Conservation (phyloP, 495 filamentous ascomycete genomes). For the Schizothecium vesticola region DNA sequence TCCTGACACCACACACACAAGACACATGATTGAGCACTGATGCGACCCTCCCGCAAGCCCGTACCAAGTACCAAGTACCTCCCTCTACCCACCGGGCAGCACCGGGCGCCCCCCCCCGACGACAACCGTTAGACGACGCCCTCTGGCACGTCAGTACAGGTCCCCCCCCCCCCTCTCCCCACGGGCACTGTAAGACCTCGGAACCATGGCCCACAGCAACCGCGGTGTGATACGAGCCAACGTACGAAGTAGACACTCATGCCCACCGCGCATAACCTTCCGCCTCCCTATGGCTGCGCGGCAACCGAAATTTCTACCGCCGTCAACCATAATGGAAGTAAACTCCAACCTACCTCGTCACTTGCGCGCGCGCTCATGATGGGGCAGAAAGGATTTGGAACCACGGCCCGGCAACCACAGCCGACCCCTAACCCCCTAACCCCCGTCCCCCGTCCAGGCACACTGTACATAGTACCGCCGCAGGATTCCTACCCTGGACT, state of each 20-base stretch:
- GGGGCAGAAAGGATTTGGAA: background rate
- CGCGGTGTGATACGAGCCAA: background rate
- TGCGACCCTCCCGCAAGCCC: background rate
- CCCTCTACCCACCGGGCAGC: background rate
- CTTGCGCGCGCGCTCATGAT: background rate
- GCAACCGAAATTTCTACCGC: background rate
- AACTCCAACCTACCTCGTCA: background rate
- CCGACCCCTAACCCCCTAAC: background rate
- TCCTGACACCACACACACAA: background rate
- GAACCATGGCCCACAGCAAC: background rate
- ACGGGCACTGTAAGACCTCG: background rate
- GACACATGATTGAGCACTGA: conserved; percentile 3
- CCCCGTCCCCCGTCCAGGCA: background rate
- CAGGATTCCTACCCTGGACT: background rate
- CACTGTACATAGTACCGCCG: background rate
- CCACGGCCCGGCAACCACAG: background rate
- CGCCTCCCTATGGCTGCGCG: background rate
- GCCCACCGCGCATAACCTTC: background rate
- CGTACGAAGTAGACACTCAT: background rate
- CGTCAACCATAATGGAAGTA: background rate
- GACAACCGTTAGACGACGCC: background rate
- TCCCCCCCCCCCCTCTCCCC: background rate
- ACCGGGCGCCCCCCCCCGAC: too few relatives aligned
- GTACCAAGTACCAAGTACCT: background rate
- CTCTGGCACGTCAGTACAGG: background rate